Percentiles rank a stretch among this genome's conserved stretches.
Conservation (phyloP, 139 green algal species). For the Chlamydomonas schloesseri region DNA sequence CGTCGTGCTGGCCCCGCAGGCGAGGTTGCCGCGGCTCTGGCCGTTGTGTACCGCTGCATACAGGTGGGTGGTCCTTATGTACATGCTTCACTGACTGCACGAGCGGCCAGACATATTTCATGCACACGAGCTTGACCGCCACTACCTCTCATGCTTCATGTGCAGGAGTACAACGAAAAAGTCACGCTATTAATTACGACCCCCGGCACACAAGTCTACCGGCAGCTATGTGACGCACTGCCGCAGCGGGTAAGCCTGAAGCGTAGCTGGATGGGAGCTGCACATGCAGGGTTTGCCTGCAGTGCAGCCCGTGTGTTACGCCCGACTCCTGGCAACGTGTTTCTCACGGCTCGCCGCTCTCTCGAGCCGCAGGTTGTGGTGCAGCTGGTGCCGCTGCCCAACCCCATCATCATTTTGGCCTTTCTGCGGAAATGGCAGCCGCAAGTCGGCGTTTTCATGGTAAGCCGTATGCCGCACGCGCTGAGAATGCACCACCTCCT, state of each 20-base stretch:
- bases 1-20: too few species aligned
- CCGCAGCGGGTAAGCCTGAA: slow-evolving; percentile 50
- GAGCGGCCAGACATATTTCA: background rate
- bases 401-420: slow-evolving; percentile 41
- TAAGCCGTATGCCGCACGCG: slow-evolving; percentile 2
- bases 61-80: slow-evolving; percentile 35
- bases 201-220: slow-evolving; percentile 23
- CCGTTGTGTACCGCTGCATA: slow-evolving; percentile 58
- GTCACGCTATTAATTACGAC: slow-evolving; percentile 65
- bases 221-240: slow-evolving; percentile 49
- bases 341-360: background rate
- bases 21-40: too few species aligned
- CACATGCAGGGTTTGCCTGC: too few species aligned
- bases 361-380: slow-evolving; percentile 55
- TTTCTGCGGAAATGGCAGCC: slow-evolving; percentile 69
- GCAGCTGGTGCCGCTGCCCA: slow-evolving; percentile 68
- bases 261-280: too few species aligned
- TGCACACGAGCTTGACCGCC: background rate
- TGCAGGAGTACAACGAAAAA: slow-evolving; percentile 69
- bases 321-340: too few species aligned
- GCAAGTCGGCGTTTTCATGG: slow-evolving; percentile 66
- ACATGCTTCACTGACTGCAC: background rate
- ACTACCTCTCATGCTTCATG: background rate
- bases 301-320: background rate
- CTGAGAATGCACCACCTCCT: background rate